Percentiles rank a stretch among this genome's conserved stretches.
Evolutionary conservation across 1,284 basidiomycete genomes (phyloP).

Genomic region (Tilletia caries): DNA sequence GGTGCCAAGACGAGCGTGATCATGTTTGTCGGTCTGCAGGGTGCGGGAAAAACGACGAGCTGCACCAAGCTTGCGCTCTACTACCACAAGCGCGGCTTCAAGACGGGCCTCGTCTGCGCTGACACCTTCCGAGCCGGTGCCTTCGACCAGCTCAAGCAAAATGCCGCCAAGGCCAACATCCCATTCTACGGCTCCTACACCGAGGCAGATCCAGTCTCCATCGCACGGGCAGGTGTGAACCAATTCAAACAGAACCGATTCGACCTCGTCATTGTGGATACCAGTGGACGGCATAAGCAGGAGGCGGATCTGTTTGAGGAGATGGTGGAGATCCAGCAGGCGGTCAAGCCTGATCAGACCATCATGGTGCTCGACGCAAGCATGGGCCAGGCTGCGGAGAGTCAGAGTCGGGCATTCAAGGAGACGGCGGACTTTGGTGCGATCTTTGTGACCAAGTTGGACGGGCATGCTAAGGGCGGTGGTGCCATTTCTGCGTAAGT

Average conservation of each 20-base stretch:
- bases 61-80: conserved; percentile 75
- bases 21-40: conserved; percentile 69
- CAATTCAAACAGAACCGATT: conserved; percentile 98
- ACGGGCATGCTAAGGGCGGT: conserved; percentile 98
- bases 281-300: conserved; percentile 93
- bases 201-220: conserved; percentile 93
- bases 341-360: conserved; percentile 73
- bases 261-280: conserved; percentile 98
- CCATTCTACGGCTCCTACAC: conserved; percentile 99
- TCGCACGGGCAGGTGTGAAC: conserved; percentile 86
- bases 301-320: conserved; percentile 95
- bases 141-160: conserved; percentile 89
- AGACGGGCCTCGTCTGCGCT: conserved; percentile 96
- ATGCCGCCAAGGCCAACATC: conserved; percentile 94
- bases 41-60: conserved; percentile 97
- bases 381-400: conserved; percentile 90
- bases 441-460: conserved; percentile 99
- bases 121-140: conserved; percentile 99
- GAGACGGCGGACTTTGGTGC: conserved; percentile 96
- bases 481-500: conserved; percentile 88
- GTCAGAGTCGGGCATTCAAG: conserved; percentile 93
- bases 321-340: conserved; percentile 93
- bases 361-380: conserved; percentile 58
- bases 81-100: conserved; percentile 95
- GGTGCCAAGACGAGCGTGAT: conserved; percentile 82